phyloP scores from a whole-genome alignment of 495 filamentous ascomycete genomes.

The Lentithecium fluviatile region DNA sequence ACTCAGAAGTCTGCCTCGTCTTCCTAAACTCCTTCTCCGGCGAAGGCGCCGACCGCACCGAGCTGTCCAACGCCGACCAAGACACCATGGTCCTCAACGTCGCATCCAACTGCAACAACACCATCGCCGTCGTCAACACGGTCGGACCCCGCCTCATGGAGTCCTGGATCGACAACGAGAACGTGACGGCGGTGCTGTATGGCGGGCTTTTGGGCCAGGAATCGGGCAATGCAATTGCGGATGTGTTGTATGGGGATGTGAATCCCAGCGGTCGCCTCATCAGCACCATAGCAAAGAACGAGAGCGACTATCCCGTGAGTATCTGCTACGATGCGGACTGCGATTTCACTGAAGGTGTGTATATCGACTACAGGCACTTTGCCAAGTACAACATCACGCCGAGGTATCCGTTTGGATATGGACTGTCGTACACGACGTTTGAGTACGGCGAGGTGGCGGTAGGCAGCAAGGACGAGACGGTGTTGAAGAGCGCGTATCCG shows the following conservation, averaged over 20 bases:
- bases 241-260: conserved; percentile 29
- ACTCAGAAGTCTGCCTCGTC: conserved; percentile 35
- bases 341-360: conserved; percentile 38
- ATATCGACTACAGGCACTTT: conserved; percentile 41
- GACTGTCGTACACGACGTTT: background rate
- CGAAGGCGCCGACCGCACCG: conserved; percentile 34
- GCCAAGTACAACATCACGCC: conserved; percentile 30
- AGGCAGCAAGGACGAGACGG: no score
- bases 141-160: conserved; percentile 36
- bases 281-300: conserved; percentile 28
- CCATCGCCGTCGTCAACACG: conserved; percentile 25
- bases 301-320: conserved; percentile 25
- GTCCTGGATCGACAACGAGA: conserved; percentile 34
- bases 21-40: conserved; percentile 35
- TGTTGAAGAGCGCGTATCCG: no score
- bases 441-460: background rate
- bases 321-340: conserved; percentile 17
- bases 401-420: conserved; percentile 38
- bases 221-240: conserved; percentile 29
- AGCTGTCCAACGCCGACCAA: conserved; percentile 13
- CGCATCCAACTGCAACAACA: no score
- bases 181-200: conserved; percentile 39
- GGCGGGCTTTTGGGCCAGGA: conserved; percentile 38
- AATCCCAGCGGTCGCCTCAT: conserved; percentile 20
- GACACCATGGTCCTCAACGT: no score